Conservation (phyloP, 2,329 filamentous ascomycete genomes). For the Trichoderma koningii region DNA sequence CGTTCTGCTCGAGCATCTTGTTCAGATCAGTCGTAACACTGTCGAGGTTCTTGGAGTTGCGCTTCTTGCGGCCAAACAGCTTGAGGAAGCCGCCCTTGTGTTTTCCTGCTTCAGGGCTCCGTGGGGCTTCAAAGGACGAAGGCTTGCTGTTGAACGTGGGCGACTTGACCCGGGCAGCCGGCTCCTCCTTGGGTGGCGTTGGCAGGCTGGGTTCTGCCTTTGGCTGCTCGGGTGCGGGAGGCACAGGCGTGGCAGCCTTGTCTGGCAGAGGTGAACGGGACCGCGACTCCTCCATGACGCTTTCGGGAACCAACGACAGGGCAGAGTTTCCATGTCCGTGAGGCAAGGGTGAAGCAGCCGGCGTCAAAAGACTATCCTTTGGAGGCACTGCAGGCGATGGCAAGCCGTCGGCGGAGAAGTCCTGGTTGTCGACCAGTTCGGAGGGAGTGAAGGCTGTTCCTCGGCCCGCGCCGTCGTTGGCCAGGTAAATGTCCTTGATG, state of each 20-base stretch:
- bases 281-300: constrained; percentile 18
- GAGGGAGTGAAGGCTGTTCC: constrained; percentile 50
- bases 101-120: constrained; percentile 44
- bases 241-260: constrained; percentile 8
- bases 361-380: constrained; percentile 39
- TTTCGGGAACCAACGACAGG: constrained; percentile 31
- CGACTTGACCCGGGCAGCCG: constrained; percentile 5
- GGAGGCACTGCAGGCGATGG: constrained; percentile 46
- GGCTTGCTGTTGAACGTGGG: constrained; percentile 25
- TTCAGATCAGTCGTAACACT: constrained; percentile 55
- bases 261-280: constrained; percentile 15
- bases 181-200: constrained; percentile 35
- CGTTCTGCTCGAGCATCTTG: constrained; percentile 50
- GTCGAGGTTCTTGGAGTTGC: constrained; percentile 58
- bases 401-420: constrained; percentile 31
- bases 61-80: constrained; percentile 66
- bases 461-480: constrained; percentile 70
- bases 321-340: constrained; percentile 32
- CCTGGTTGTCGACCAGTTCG: constrained; percentile 38
- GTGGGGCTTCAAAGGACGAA: constrained; percentile 20
- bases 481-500: constrained; percentile 82
- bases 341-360: constrained; percentile 21
- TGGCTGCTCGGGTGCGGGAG: constrained; percentile 3
- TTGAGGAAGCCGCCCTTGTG: constrained; percentile 62
- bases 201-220: constrained; percentile 19